Conservation (phyloP, 192 early-diverging fungal genomes). For the Mortierella hygrophila region DNA sequence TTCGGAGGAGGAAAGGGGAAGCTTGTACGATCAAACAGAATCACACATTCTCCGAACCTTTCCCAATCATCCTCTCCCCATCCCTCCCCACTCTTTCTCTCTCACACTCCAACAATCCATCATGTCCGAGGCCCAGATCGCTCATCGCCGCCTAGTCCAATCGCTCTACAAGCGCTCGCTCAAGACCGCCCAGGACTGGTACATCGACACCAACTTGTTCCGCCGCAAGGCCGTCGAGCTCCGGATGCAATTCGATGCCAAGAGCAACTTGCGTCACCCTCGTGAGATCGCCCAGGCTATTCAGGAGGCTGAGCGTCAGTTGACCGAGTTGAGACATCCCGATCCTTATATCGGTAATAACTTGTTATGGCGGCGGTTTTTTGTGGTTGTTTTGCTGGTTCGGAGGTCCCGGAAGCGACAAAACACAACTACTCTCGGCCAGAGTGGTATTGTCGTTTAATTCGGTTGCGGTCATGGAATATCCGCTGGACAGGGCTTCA, state of each 20-base stretch:
- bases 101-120: background rate
- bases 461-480: too few relatives aligned
- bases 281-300: slow-evolving; percentile 78
- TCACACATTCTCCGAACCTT: background rate
- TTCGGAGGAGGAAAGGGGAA: background rate
- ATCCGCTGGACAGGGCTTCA: too few relatives aligned
- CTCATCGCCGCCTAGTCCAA: slow-evolving; percentile 80
- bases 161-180: slow-evolving; percentile 90
- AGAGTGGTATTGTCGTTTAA: too few relatives aligned
- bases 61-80: background rate
- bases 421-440: too few relatives aligned
- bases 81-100: background rate
- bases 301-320: slow-evolving; percentile 77
- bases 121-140: slow-evolving; percentile 64
- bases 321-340: slow-evolving; percentile 82
- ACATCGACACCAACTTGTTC: slow-evolving; percentile 82
- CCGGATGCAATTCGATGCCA: slow-evolving; percentile 86
- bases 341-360: slow-evolving; percentile 84
- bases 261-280: slow-evolving; percentile 78
- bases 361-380: slow-evolving; percentile 61
- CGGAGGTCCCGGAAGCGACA: slow-evolving; percentile 58
- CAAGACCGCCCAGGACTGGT: slow-evolving; percentile 89
- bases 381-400: slow-evolving; percentile 78
- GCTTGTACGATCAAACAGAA: background rate
- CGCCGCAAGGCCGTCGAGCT: slow-evolving; percentile 88